phyloP scores from a whole-genome alignment of 1,139 yeast genomes.

The Protomyces inouyei region DNA sequence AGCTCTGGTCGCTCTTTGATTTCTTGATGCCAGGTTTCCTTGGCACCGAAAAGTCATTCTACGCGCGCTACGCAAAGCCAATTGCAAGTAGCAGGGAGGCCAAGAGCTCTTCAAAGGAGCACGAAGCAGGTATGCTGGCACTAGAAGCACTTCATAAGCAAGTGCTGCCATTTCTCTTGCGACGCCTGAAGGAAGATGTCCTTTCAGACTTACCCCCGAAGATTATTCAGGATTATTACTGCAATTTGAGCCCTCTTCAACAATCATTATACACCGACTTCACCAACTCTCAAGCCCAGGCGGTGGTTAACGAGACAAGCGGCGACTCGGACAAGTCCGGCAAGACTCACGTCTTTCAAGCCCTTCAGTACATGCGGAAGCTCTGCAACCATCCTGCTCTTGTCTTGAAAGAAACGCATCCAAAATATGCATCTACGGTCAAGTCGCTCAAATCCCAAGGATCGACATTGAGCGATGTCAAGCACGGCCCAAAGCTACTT shows the following conservation, averaged over 20 bases:
- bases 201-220: conserved; percentile 95
- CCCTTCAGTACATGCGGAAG: conserved; percentile 94
- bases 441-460: conserved; percentile 56
- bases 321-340: conserved; percentile 48
- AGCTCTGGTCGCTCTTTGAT: conserved; percentile 95
- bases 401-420: conserved; percentile 80
- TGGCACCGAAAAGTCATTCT: conserved; percentile 91
- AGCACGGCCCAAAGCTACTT: conserved; percentile 82
- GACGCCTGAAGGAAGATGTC: conserved; percentile 95
- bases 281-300: conserved; percentile 80
- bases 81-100: conserved; percentile 91
- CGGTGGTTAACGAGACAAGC: conserved; percentile 45
- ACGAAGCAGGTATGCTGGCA: conserved; percentile 95
- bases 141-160: conserved; percentile 94
- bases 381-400: conserved; percentile 95
- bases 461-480: conserved; percentile 62
- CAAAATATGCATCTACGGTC: conserved; percentile 65
- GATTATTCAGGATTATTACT: conserved; percentile 95
- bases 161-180: conserved; percentile 89
- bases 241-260: conserved; percentile 89
- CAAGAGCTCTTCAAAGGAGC: conserved; percentile 87
- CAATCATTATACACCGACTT: conserved; percentile 82
- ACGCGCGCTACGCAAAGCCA: conserved; percentile 93
- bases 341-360: conserved; percentile 94
- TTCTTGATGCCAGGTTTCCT: conserved; percentile 97